phyloP scores from a whole-genome alignment of 2,329 filamentous ascomycete species.

The Penicillium sp. region DNA sequence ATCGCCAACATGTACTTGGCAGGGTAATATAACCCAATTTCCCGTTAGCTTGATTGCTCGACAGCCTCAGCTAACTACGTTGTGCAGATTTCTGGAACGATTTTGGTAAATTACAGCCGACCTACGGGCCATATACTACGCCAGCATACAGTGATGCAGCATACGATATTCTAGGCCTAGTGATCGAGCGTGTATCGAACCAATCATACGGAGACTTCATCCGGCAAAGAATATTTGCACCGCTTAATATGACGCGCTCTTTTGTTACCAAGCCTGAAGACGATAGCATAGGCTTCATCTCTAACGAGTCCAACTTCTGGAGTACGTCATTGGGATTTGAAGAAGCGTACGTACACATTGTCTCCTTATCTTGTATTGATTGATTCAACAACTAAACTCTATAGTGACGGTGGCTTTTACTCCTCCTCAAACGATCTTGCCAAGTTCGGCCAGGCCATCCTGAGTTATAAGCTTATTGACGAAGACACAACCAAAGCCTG shows the following conservation, averaged over 20 bases:
- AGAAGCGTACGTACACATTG: background rate
- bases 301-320: background rate
- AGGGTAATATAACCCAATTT: background rate
- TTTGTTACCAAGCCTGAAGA: background rate
- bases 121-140: background rate
- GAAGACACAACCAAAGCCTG: conserved; percentile 40
- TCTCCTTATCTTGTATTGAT: background rate
- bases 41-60: background rate
- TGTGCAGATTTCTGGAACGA: background rate
- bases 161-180: background rate
- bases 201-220: background rate
- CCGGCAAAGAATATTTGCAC: background rate
- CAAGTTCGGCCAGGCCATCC: conserved; percentile 40
- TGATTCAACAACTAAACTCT: background rate
- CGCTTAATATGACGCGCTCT: background rate
- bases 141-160: background rate
- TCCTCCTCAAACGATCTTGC: conserved; percentile 42
- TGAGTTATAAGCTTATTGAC: conserved; percentile 36
- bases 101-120: background rate
- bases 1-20: background rate
- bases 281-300: background rate
- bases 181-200: background rate
- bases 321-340: background rate
- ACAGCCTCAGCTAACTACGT: background rate
- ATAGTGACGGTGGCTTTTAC: conserved; percentile 42